Base-by-base conservation (phyloP, 139 green algal genomes). In the Eudorina sp. region DNA sequence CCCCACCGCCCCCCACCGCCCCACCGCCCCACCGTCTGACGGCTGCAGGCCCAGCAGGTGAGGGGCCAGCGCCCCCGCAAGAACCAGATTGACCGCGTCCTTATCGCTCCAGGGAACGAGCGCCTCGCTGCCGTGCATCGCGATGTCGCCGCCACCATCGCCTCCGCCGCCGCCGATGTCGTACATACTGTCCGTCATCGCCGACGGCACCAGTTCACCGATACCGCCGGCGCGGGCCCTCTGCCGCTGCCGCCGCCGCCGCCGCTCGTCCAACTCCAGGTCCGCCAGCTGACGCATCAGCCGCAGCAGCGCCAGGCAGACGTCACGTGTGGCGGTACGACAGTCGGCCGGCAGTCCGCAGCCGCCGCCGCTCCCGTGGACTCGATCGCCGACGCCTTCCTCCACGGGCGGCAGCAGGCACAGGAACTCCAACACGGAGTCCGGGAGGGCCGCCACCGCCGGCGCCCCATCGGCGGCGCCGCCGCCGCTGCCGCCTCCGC, bases 81-180 rank as follows among this genome's bases (percentile, higher is more conserved):
- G 21, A 2, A 53, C 31, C 53, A 80, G 27, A n/a, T 80, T 88
- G 11, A n/a, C 82, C 18, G 34, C 21, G 31, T 74, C 64, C 34
- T 48, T 43, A 53, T 88, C 82, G 21, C 31, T 23, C 82, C 82
- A 88, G 21, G 64, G 66, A 31, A 88, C 16, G 23, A 88, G 82
- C 64, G 82, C 82, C 53, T 76, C 58, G 16, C 80, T 86, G 40
- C 36, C 55, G 40, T 60, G 53, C 51, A 14, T 31, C 38, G 38
- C 69, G 11, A 43, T 13, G 13, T 29, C 29, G 73, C 73, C 46
- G 5, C 34, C 31, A 18, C 13, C 60, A 16, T 51, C 80, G 3
- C 40, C 80, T 4, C 62, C 55, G 11, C 27, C 62, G 21, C 46
- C 43, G 19, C 2, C 38, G 41, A 3, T 36, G 25, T 41, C 53